phyloP scores from a whole-genome alignment of 2,329 filamentous ascomycete genomes.

The Penicillium sp. region DNA sequence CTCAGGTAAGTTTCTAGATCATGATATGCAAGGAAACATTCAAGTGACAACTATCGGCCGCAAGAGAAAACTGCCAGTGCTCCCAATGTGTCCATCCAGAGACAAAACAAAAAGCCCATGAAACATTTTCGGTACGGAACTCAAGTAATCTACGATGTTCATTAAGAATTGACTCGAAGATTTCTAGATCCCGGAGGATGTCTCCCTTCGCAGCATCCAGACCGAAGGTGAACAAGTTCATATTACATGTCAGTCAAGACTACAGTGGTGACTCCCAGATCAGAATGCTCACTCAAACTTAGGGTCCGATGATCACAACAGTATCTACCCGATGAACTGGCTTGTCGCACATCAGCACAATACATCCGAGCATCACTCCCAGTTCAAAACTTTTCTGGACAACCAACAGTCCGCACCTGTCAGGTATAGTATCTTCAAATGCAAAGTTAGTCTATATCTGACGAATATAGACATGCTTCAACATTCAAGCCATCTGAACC shows the following conservation, averaged over 20 bases:
- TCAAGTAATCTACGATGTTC: neutral
- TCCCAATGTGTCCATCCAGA: conserved; percentile 59
- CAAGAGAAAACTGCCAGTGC: conserved; percentile 68
- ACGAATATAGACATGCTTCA: too few relatives aligned
- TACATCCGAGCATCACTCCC: conserved; percentile 3
- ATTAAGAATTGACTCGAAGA: neutral
- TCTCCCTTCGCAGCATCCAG: neutral
- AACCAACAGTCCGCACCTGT: conserved; percentile 4
- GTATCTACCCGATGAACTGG: conserved; percentile 61
- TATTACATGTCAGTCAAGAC: conserved; percentile 48
- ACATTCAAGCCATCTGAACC: neutral
- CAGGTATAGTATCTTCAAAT: neutral
- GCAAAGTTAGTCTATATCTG: too few relatives aligned
- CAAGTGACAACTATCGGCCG: neutral
- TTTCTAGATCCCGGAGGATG: conserved; percentile 44
- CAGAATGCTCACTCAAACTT: neutral
- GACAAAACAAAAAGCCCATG: conserved; percentile 62
- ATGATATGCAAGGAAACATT: neutral
- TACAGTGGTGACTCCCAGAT: neutral
- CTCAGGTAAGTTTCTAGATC: conserved; percentile 13
- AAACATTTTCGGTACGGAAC: conserved; percentile 58
- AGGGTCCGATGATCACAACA: conserved; percentile 67
- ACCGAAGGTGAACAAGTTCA: conserved; percentile 24
- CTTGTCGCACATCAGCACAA: conserved; percentile 46
- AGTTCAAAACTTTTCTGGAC: conserved; percentile 1